Evolutionary conservation across 768 basidiomycete genomes (phyloP), one percentile per base, ranked within the genome.

Genomic region (Amanita polypyramis): DNA sequence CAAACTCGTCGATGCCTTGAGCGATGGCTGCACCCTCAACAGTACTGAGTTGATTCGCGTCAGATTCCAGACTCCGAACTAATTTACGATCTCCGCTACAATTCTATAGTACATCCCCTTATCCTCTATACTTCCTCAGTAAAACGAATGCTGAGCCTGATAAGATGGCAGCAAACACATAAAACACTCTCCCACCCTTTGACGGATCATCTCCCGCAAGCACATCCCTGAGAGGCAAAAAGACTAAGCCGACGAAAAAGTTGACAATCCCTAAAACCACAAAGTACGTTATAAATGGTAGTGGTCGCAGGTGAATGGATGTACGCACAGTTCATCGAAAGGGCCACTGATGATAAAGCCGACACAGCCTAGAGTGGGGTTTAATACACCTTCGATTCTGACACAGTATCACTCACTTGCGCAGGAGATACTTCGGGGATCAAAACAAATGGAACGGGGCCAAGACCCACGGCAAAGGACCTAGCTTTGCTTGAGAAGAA

Each of bases 381-480:
- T 47, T 27, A 56, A 32, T 37, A 41, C 11, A 11, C 45, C 25
- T 14, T 21, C 19, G 29, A n/a, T 10, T 11, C 23, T 17, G 25
- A 33, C 27, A 33, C 1, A 2, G 23, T 4, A 42, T 35, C 34
- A 70, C 86, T 52, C 61, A 85, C 90, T 56, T 85, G 75, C 43
- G 75, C 63, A 1, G 91, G 91, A 2, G 92, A 84, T 17, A 96
- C 79, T 59, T 97, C 93, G 12, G 92, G 81, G 27, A 95, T 81
- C 62, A 97, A 82, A 33, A 98, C 80, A 59, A 93, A 98, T 0
- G 95, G 94, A 29, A 97, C 68, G 1, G 95, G 93, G 1, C 95
- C 95, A 14, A 97, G 72, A 2, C 94, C 95, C 29, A 85, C 65
- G 1, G 93, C 88, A 63, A 94, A 97, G 0, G 88, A 85, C 64